phyloP scores from a whole-genome alignment of 2,329 filamentous ascomycete species.

The Colletotrichum tropicale region DNA sequence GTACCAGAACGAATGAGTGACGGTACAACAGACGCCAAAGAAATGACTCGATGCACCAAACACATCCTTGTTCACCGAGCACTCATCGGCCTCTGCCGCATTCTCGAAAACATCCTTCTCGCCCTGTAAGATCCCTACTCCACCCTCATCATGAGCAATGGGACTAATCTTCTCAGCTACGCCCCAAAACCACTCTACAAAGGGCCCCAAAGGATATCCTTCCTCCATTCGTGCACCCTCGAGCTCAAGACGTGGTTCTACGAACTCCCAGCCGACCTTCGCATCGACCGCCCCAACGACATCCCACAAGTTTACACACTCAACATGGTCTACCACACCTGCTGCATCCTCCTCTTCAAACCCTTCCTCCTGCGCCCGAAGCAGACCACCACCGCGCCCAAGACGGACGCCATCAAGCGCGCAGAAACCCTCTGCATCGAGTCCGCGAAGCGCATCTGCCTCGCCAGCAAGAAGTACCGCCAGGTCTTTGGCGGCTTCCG shows the following conservation, averaged over 20 bases:
- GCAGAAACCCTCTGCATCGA: slow-evolving; percentile 21
- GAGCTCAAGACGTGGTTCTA: slow-evolving; percentile 39
- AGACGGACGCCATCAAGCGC: neutral
- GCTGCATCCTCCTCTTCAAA: slow-evolving; percentile 33
- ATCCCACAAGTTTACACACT: slow-evolving; percentile 34
- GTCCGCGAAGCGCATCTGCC: slow-evolving; percentile 27
- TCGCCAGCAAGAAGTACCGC: slow-evolving; percentile 33
- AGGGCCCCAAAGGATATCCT: slow-evolving; percentile 25
- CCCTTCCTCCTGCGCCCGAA: slow-evolving; percentile 24
- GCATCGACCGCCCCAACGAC: slow-evolving; percentile 26
- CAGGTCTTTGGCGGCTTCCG: slow-evolving; percentile 36
- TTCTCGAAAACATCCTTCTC: slow-evolving; percentile 34
- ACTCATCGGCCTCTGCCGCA: slow-evolving; percentile 30
- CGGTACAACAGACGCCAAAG: neutral
- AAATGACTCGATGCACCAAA: neutral
- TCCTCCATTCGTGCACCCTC: slow-evolving; percentile 33
- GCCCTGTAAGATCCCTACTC: slow-evolving; percentile 27
- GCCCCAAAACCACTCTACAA: slow-evolving; percentile 30
- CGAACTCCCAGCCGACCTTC: slow-evolving; percentile 32
- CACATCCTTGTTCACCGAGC: slow-evolving; percentile 24
- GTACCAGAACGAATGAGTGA: neutral
- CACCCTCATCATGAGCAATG: neutral
- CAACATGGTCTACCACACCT: slow-evolving; percentile 38
- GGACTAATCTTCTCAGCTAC: slow-evolving; percentile 24
- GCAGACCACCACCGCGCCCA: neutral